phyloP scores from a whole-genome alignment of 1,284 basidiomycete genomes.

The Tilletia indica region DNA sequence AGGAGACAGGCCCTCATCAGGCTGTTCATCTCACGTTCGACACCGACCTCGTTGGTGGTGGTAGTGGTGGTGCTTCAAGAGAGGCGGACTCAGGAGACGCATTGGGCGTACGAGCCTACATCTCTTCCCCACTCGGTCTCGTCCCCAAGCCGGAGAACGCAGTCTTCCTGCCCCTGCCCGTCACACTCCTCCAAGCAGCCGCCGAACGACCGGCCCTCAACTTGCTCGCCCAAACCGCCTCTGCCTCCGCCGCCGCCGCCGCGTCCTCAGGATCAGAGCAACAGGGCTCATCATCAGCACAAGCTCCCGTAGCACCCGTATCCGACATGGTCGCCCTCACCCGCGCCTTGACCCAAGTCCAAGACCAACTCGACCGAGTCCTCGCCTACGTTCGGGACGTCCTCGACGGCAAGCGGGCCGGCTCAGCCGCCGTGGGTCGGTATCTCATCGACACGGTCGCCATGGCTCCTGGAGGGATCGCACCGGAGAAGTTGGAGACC shows the following conservation, averaged over 20 bases:
- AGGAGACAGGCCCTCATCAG: slow-evolving; percentile 82
- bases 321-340: slow-evolving; percentile 63
- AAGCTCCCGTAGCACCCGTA: slow-evolving; percentile 25
- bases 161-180: slow-evolving; percentile 50
- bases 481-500: slow-evolving; percentile 41
- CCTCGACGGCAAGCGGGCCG: slow-evolving; percentile 72
- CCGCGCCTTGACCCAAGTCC: slow-evolving; percentile 69
- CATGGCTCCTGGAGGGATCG: slow-evolving; percentile 36
- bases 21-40: slow-evolving; percentile 92
- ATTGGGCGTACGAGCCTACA: slow-evolving; percentile 74
- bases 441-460: slow-evolving; percentile 80
- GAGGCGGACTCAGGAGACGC: slow-evolving; percentile 6
- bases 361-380: slow-evolving; percentile 79
- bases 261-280: slow-evolving; percentile 25
- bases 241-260: background rate
- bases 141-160: slow-evolving; percentile 52
- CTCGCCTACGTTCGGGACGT: slow-evolving; percentile 82
- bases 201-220: slow-evolving; percentile 49
- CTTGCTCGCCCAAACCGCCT: slow-evolving; percentile 68
- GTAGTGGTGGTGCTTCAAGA: slow-evolving; percentile 31
- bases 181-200: slow-evolving; percentile 56
- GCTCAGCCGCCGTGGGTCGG: slow-evolving; percentile 82
- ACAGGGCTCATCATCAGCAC: background rate
- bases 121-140: slow-evolving; percentile 66
- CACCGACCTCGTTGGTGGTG: slow-evolving; percentile 70